Evolutionary conservation across 345 rosid genomes (phyloP).

Genomic region (Diplotaxis tenuifolia): DNA sequence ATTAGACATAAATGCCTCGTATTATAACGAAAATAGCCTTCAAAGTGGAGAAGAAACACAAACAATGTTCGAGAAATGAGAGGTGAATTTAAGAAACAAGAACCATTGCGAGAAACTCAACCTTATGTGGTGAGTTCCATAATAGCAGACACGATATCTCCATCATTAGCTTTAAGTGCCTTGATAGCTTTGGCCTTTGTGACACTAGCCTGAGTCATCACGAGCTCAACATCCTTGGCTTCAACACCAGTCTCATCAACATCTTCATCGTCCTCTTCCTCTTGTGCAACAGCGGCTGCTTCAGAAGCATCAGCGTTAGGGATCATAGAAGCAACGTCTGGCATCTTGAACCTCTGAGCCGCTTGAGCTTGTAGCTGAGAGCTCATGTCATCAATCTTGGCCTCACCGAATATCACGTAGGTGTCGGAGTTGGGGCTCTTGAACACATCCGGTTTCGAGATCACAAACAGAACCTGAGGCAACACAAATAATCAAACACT

Average conservation of each 20-base stretch:
- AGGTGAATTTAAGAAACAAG: neutral
- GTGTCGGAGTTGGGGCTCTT: conserved; percentile 87
- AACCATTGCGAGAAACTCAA: neutral
- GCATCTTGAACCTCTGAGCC: conserved; percentile 92
- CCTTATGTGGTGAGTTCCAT: conserved; percentile 87
- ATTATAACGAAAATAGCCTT: neutral
- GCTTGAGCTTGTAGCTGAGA: conserved; percentile 91
- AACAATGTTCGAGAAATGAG: neutral
- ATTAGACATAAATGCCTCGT: neutral
- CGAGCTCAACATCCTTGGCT: conserved; percentile 77
- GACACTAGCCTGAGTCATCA: conserved; percentile 88
- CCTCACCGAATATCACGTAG: conserved; percentile 84
- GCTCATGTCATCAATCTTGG: conserved; percentile 57
- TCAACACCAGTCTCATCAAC: conserved; percentile 79
- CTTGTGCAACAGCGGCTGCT: conserved; percentile 39
- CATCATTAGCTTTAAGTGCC: conserved; percentile 66
- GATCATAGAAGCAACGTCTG: conserved; percentile 63
- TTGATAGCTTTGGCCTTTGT: conserved; percentile 66
- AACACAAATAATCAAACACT: neutral
- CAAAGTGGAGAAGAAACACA: conserved; percentile 16
- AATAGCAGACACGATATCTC: conserved; percentile 89
- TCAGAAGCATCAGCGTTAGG: conserved; percentile 60
- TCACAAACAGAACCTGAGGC: conserved; percentile 67
- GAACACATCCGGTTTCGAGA: conserved; percentile 87
- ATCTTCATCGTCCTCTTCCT: conserved; percentile 77